Base-by-base conservation (phyloP, 495 filamentous ascomycete genomes). In the Penicillium arizonense region DNA sequence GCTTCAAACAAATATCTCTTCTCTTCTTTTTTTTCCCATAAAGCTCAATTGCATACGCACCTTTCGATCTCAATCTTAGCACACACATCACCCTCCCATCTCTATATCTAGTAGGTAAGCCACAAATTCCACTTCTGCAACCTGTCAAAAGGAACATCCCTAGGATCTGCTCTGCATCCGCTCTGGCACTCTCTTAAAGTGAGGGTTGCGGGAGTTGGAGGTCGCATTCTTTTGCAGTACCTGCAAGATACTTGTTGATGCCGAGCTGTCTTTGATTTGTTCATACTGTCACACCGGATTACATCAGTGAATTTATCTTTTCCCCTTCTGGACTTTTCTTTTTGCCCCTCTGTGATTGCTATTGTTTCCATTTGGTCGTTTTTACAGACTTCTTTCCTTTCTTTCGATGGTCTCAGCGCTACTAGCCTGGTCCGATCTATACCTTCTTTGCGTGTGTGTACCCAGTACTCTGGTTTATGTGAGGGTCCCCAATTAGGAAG, bases 41-140 rank as follows among this genome's bases (percentile, higher is more conserved):
- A 33, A 41, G 40, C 26, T 57, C 53, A 57, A 65, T 62, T 62
- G 50, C 34, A 53, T 53, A 43, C 47, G 30, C 52, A 47, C 50
- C 43, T 36, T 34, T 13, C 24, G 23, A 39, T 36, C 34, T 20
- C 24, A 34, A 23, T 36, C 24, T 10, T 20, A 11, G 20, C 9
- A n/a, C 16, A 35, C 30, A 10, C 7, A 21, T 5, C 9, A 5
- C 36, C 2, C 16, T 16, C 3, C 21, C 37, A 47, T n/a, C 16
- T 30, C 13, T 3, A 34, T 6, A 48, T 48, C 9, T 5, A 13
- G n/a, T 36, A 32, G 24, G 12, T 34, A 42, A 35, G 47, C 26
- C 47, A 40, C 23, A 10, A 4, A n/a, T 16, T 20, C 2, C 18
- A 41, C 16, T n/a, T 41, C 18, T 50, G 47, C 38, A 50, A 23